Conservation (phyloP, 2,329 filamentous ascomycete species). For the Grosmannia clavigera region DNA sequence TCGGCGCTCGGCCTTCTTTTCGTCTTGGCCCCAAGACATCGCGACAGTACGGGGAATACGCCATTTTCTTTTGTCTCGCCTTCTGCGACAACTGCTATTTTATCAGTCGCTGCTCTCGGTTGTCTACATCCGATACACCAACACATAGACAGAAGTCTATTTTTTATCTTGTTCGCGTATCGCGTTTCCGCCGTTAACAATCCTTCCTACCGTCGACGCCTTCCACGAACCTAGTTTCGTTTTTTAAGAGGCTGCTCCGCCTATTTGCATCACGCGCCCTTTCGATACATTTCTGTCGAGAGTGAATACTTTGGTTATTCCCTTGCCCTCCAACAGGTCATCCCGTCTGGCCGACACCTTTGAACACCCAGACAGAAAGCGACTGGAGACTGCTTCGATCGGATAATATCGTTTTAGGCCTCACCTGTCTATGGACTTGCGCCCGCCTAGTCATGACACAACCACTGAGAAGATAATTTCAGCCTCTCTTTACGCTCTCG, state of each 20-base stretch:
- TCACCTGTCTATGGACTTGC: neutral
- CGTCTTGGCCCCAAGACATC: neutral
- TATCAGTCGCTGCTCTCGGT: neutral
- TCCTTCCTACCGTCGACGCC: neutral
- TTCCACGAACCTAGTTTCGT: neutral
- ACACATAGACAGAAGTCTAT: neutral
- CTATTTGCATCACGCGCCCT: neutral
- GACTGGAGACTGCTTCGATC: neutral
- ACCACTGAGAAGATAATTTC: constrained; percentile 1
- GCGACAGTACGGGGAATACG: neutral
- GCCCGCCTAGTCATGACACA: constrained; percentile 3
- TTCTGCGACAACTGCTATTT: neutral
- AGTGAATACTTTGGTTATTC: neutral
- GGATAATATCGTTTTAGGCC: neutral
- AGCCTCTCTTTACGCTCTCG: constrained; percentile 4
- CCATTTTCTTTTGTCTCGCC: neutral
- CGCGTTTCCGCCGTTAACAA: neutral
- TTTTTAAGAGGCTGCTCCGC: neutral
- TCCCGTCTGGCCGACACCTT: neutral
- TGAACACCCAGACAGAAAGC: neutral
- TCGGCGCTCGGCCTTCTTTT: neutral
- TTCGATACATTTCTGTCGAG: neutral
- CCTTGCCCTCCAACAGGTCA: neutral
- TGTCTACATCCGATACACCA: neutral
- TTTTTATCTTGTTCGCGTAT: neutral